A percentile compares a stretch with the other conserved stretches of the same genome.
These are phyloP conservation scores for Fusarium tjaetaba DNA, from an alignment of 2,329 filamentous ascomycete genomes.

Conservation along the genomic window DNA sequence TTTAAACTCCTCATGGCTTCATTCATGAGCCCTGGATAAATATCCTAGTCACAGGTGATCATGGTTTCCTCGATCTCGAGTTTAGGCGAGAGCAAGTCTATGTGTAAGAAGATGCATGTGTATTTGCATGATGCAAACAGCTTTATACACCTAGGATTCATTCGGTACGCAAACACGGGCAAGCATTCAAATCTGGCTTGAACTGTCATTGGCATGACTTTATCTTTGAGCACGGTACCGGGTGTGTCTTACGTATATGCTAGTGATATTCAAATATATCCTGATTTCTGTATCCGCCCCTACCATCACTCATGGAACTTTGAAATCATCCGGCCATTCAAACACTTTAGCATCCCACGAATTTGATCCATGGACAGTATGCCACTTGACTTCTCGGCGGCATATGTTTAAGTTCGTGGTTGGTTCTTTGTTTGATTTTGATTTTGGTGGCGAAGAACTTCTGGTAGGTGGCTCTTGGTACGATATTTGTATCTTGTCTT, in stretches of 20 bases:
- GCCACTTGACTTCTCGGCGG: neutral
- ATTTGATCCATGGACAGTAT: neutral
- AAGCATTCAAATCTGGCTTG: neutral
- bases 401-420: too few species aligned
- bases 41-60: neutral
- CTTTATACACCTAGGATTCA: neutral
- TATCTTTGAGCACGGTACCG: neutral
- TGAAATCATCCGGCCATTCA: neutral
- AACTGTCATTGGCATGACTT: neutral
- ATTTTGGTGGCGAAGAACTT: neutral
- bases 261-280: neutral
- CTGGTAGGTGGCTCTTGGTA: neutral
- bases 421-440: neutral
- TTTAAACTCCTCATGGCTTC: constrained; percentile 2
- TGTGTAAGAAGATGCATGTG: neutral
- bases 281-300: neutral
- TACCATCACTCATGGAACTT: neutral
- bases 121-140: neutral
- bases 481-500: neutral
- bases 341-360: neutral
- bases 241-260: neutral
- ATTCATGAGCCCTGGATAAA: neutral
- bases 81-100: neutral
- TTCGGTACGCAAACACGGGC: neutral
- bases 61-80: neutral